Conservation (phyloP, 2,329 filamentous ascomycete species). For the Monosporascus sp. region DNA sequence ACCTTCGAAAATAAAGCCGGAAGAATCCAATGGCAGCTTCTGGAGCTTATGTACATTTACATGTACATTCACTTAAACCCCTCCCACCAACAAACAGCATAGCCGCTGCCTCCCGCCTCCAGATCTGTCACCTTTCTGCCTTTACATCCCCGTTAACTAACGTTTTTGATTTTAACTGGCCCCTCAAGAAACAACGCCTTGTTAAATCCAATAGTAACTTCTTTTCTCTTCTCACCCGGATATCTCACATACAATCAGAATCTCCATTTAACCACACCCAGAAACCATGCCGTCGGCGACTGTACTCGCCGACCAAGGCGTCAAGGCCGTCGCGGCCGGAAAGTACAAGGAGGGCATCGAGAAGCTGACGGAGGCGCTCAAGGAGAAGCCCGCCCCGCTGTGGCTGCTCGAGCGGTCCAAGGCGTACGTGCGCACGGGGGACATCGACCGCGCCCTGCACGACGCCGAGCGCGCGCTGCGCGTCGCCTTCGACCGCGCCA, state of each 20-base stretch:
- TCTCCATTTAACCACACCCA: background rate
- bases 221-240: background rate
- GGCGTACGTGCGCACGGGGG: constrained; percentile 63
- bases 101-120: background rate
- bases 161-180: background rate
- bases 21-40: background rate
- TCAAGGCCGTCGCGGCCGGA: constrained; percentile 57
- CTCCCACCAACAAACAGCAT: background rate
- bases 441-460: constrained; percentile 59
- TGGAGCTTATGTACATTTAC: too few species aligned
- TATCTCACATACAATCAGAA: background rate
- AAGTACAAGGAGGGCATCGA: constrained; percentile 65
- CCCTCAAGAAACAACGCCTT: background rate
- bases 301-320: constrained; percentile 52
- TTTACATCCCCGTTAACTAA: background rate
- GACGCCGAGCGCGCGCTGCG: constrained; percentile 66
- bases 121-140: background rate
- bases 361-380: constrained; percentile 63
- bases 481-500: constrained; percentile 61
- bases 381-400: constrained; percentile 60
- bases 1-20: background rate
- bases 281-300: constrained; percentile 44
- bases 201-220: background rate
- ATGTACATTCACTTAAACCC: too few species aligned
- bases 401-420: constrained; percentile 83